Evolutionary conservation across 1,284 basidiomycete species (phyloP).

Genomic region (Fomes fomentarius): DNA sequence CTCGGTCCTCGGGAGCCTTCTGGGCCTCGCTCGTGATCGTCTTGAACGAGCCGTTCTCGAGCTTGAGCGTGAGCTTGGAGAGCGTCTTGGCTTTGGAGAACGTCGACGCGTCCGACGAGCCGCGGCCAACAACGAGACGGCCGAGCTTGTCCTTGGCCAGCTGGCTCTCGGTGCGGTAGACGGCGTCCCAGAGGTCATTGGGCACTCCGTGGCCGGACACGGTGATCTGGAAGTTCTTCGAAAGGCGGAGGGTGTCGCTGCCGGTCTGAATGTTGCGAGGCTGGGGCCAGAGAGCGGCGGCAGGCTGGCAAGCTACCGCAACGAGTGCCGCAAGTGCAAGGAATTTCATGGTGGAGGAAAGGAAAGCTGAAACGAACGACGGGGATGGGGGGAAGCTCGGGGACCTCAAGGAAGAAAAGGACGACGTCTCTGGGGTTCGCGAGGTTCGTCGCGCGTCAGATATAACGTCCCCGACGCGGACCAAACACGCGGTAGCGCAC

Average conservation of each 20-base stretch:
- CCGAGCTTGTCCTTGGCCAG: conserved; percentile 48
- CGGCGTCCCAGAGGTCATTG: conserved; percentile 49
- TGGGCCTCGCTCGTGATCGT: conserved; percentile 60
- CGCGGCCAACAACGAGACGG: conserved; percentile 53
- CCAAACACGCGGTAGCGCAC: conserved; percentile 11
- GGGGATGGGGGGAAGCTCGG: neutral
- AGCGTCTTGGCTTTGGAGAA: conserved; percentile 36
- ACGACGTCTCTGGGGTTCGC: neutral
- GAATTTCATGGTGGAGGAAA: conserved; percentile 24
- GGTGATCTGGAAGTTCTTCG: conserved; percentile 48
- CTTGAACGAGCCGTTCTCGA: conserved; percentile 38
- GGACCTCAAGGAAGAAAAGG: neutral
- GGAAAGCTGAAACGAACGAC: neutral
- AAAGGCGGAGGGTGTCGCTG: conserved; percentile 51
- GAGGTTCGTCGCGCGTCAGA: neutral
- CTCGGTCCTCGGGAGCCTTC: conserved; percentile 52
- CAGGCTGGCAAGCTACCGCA: conserved; percentile 26
- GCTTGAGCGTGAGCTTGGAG: conserved; percentile 43
- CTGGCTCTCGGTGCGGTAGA: conserved; percentile 40
- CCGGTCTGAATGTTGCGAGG: conserved; percentile 58
- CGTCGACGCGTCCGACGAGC: conserved; percentile 40
- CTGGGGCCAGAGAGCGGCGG: conserved; percentile 60
- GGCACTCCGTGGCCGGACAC: conserved; percentile 40
- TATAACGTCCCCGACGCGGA: neutral
- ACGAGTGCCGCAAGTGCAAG: conserved; percentile 28